These are phyloP conservation scores for Solanum sejunctum DNA, from an alignment of 257 asterid species.

Conservation along the genomic window DNA sequence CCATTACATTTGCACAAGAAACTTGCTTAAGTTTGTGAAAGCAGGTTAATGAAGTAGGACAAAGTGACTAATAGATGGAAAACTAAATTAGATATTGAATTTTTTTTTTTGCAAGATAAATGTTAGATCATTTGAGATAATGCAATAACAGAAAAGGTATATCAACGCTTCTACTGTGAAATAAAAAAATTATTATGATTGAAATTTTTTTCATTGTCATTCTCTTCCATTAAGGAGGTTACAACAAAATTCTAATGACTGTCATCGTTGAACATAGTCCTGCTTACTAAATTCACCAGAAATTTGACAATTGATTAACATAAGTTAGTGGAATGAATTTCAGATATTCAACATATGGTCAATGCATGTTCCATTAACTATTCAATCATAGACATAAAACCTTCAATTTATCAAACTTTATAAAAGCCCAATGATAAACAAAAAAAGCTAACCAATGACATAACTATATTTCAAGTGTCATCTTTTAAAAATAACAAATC, in stretches of 20 bases:
- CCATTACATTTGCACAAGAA: not conserved
- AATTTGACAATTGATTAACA: not conserved
- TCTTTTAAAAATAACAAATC: not conserved
- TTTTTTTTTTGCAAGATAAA: not conserved
- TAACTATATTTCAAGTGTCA: not conserved
- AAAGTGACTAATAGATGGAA: not conserved
- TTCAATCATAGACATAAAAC: not conserved
- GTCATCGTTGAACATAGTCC: not conserved
- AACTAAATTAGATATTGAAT: not conserved
- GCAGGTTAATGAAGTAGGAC: not conserved
- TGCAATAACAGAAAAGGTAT: not conserved
- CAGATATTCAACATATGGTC: not conserved
- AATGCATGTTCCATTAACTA: not conserved
- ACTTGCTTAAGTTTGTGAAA: not conserved
- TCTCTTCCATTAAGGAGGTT: not conserved
- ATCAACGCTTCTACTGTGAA: not conserved
- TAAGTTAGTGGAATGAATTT: not conserved
- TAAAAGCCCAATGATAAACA: not conserved
- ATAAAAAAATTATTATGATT: not conserved
- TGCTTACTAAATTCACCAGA: not conserved
- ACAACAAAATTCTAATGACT: not conserved
- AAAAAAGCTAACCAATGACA: not conserved
- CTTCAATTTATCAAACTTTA: not conserved
- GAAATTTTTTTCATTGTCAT: not conserved
- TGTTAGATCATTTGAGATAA: not conserved